Base-by-base conservation (phyloP, 768 basidiomycete genomes). In the Lactifluus pinguis region DNA sequence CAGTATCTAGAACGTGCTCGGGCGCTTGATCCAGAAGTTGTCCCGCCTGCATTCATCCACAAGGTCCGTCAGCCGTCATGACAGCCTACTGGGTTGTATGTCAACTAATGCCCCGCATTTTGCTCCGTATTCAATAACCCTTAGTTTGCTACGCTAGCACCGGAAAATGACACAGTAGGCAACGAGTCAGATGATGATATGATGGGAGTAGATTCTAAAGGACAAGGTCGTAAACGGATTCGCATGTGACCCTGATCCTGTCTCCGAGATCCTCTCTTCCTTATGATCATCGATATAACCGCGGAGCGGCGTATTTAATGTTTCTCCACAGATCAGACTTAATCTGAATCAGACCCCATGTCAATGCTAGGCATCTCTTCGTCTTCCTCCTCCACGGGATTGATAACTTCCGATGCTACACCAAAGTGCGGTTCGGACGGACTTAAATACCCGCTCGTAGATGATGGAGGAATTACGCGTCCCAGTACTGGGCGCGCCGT, bases 291-390 rank as follows among this genome's bases (percentile, higher is more conserved):
- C 55, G n/a, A 49, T 38, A 38, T n/a, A 50, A 19, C 39, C 34
- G 49, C 45, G 32, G 53, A 36, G 41, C 58, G 29, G 51, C 44
- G 47, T 45, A 15, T 49, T 29, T 47, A 51, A 38, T 19, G 14
- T 41, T 13, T 42, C 50, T 21, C n/a, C 29, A 52, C 47, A 17
- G 36, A 42, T 42, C 21, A 59, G 13, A 80, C 80, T 36, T 74
- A 75, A 45, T 92, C 91, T 4, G 89, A 87, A 71, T 92, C 90
- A 1, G 90, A 92, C 44, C 79, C 83, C 76, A 90, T 75, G 69
- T 92, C 80, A 41, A 94, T 91, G 11, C 76, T 68, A 3, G 91
- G 91, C 76, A 94, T 84, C 49, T 83, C 81, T 62, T 85, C 85
- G 63, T 88, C 86, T 14, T 89, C 86, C n/a, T 75, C 74, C n/a